Evolutionary conservation across 108 stramenopile genomes (phyloP).

Genomic region (Pseudonitzschia multistriata): DNA sequence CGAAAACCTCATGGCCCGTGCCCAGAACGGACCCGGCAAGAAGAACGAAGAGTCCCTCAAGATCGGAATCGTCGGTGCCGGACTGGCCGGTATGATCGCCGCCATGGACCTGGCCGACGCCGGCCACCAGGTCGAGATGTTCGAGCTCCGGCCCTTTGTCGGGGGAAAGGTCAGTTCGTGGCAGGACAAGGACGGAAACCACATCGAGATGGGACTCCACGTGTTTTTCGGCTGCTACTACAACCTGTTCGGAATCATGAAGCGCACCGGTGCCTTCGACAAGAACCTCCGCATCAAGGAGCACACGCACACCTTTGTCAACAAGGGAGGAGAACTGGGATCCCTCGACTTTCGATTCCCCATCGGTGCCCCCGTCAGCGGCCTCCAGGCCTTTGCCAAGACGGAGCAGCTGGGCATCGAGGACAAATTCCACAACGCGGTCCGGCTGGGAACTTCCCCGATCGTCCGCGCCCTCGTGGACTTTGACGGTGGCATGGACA

Average conservation of each 20-base stretch:
- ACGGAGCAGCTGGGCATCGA: constrained; percentile 85
- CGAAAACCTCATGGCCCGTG: constrained; percentile 81
- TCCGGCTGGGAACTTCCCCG: constrained; percentile 88
- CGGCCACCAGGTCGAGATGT: constrained; percentile 93
- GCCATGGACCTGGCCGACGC: constrained; percentile 96
- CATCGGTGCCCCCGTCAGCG: constrained; percentile 93
- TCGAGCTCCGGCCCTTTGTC: constrained; percentile 89
- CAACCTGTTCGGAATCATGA: constrained; percentile 98
- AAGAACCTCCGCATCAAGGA: constrained; percentile 89
- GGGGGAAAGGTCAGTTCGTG: constrained; percentile 94
- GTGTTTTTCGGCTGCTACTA: constrained; percentile 98
- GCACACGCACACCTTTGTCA: constrained; percentile 93
- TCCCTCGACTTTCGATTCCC: constrained; percentile 90
- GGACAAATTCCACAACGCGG: constrained; percentile 92
- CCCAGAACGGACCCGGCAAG: constrained; percentile 84
- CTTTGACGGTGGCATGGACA: constrained; percentile 96
- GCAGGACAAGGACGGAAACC: constrained; percentile 96
- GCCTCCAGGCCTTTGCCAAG: constrained; percentile 89
- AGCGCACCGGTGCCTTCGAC: constrained; percentile 90
- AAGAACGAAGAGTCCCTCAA: constrained; percentile 76
- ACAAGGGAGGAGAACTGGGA: constrained; percentile 87
- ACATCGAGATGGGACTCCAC: constrained; percentile 98
- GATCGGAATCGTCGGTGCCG: constrained; percentile 92
- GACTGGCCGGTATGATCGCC: constrained; percentile 92
- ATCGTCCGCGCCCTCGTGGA: constrained; percentile 93